A percentile compares a stretch with the other conserved stretches of the same genome.
These are phyloP conservation scores for Gossypium arboreum DNA, from an alignment of 345 rosid species.

Conservation along the genomic window DNA sequence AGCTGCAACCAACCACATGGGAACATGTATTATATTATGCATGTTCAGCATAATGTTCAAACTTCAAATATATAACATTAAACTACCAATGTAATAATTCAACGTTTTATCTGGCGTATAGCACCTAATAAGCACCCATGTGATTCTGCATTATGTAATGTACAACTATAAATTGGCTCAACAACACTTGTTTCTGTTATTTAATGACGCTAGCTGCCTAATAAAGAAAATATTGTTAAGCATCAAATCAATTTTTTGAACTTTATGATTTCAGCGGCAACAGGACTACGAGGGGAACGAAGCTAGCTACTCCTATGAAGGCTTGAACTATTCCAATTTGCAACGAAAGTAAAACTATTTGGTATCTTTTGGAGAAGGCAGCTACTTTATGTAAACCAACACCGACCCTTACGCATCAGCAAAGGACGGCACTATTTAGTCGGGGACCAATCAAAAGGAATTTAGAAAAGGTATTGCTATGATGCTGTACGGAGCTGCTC, in stretches of 20 bases:
- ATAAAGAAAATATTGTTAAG: neutral
- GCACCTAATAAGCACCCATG: neutral
- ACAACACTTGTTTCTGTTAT: neutral
- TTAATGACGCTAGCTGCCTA: neutral
- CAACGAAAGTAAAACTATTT: neutral
- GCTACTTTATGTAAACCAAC: neutral
- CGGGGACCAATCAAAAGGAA: neutral
- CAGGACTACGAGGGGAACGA: neutral
- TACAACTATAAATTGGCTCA: neutral
- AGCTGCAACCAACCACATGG: conserved; percentile 33
- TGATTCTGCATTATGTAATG: neutral
- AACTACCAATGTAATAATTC: neutral
- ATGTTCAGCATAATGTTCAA: neutral
- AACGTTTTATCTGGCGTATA: neutral
- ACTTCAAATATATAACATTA: neutral
- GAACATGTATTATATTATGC: neutral
- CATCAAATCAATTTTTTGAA: neutral
- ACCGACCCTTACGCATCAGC: neutral
- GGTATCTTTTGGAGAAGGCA: neutral
- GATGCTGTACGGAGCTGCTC: neutral
- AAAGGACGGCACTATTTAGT: neutral
- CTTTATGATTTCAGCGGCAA: neutral
- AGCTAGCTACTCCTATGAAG: too few species aligned
- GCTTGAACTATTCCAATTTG: neutral
- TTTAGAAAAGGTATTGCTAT: neutral